Evolutionary conservation across 2,329 filamentous ascomycete species (phyloP).

Genomic region (Pseudogymnoascus sp.): DNA sequence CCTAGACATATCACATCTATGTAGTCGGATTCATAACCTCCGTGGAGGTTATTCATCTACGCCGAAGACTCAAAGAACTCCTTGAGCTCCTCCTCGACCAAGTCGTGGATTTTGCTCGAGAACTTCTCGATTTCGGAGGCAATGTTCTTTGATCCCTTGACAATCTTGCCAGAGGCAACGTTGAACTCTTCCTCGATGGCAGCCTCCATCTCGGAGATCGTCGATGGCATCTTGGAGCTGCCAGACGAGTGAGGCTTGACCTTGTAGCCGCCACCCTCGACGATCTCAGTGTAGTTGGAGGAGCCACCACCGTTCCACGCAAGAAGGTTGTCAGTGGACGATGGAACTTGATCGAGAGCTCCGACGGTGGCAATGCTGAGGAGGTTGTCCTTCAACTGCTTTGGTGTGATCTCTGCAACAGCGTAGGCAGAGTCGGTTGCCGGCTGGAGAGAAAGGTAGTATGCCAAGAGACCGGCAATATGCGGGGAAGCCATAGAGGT

Average conservation of each 20-base stretch:
- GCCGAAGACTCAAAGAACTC: slow-evolving; percentile 43
- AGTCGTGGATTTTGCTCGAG: slow-evolving; percentile 54
- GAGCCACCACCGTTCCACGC: slow-evolving; percentile 98
- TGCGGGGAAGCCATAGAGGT: slow-evolving; percentile 99
- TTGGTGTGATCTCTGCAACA: slow-evolving; percentile 80
- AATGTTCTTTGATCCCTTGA: slow-evolving; percentile 46
- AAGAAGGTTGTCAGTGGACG: slow-evolving; percentile 84
- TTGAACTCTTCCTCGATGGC: slow-evolving; percentile 51
- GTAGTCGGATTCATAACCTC: not conserved
- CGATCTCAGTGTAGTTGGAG: slow-evolving; percentile 81
- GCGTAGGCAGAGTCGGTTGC: slow-evolving; percentile 83
- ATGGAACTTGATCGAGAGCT: slow-evolving; percentile 73
- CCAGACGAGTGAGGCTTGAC: slow-evolving; percentile 39
- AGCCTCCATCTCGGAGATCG: slow-evolving; percentile 55
- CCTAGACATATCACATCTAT: slow-evolving; percentile 10
- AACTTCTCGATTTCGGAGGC: slow-evolving; percentile 53
- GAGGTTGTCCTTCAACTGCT: slow-evolving; percentile 86
- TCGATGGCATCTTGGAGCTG: slow-evolving; percentile 39
- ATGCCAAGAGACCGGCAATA: slow-evolving; percentile 91
- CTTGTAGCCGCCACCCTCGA: slow-evolving; percentile 66
- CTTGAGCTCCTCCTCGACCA: slow-evolving; percentile 55
- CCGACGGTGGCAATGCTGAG: slow-evolving; percentile 74
- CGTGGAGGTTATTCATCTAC: slow-evolving; percentile 22
- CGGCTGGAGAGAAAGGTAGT: slow-evolving; percentile 95
- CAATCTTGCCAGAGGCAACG: slow-evolving; percentile 49